phyloP scores from a whole-genome alignment of 345 rosid genomes.

The Arabis alpina region DNA sequence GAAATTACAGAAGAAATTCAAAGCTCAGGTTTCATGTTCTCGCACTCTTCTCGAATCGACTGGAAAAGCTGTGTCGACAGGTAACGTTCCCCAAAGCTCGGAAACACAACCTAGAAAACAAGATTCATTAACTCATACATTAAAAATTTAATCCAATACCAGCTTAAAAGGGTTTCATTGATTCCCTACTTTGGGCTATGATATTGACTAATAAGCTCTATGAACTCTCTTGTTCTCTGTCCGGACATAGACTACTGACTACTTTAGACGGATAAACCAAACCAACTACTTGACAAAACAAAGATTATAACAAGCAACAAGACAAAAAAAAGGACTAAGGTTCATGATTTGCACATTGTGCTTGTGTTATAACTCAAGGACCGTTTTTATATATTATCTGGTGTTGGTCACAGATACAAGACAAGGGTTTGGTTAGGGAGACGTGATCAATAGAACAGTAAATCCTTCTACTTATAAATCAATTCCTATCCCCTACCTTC shows the following conservation, averaged over 20 bases:
- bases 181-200: no score
- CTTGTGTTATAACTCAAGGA: not conserved
- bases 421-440: no score
- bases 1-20: constrained; percentile 36
- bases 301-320: not conserved
- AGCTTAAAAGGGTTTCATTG: not conserved
- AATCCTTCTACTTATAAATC: constrained; percentile 3
- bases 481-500: constrained; percentile 24
- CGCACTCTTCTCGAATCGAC: constrained; percentile 91
- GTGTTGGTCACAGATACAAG: constrained; percentile 30
- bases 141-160: no score
- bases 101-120: constrained; percentile 79
- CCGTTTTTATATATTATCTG: not conserved
- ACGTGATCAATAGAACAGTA: not conserved
- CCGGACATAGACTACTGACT: not conserved
- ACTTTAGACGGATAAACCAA: constrained; percentile 22
- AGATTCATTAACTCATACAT: constrained; percentile 19
- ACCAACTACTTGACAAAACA: constrained; percentile 26
- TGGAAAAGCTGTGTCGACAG: constrained; percentile 87
- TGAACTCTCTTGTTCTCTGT: not conserved
- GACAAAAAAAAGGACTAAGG: not conserved
- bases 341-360: constrained; percentile 5
- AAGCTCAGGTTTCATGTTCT: constrained; percentile 76
- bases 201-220: not conserved
- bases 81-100: constrained; percentile 96